phyloP scores from a whole-genome alignment of 2,329 filamentous ascomycete genomes.

The Exophiala calicioides region DNA sequence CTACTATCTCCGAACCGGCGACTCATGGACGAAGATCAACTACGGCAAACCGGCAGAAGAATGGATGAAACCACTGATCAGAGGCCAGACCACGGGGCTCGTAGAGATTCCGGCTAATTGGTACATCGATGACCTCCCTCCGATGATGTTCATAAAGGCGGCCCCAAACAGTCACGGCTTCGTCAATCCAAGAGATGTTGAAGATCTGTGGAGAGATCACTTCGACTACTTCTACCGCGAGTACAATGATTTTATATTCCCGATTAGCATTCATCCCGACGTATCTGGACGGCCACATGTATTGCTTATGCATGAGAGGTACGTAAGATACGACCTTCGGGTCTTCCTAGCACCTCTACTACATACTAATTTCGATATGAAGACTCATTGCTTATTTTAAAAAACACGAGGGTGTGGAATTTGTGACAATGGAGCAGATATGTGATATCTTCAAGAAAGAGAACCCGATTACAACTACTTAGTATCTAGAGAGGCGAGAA shows the following conservation, averaged over 20 bases:
- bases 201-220: constrained; percentile 57
- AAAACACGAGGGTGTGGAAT: constrained; percentile 53
- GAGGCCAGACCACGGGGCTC: constrained; percentile 42
- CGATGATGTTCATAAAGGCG: constrained; percentile 51
- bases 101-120: constrained; percentile 48
- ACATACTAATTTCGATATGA: too few species aligned
- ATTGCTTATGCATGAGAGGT: constrained; percentile 73
- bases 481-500: too few species aligned
- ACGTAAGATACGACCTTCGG: too few species aligned
- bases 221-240: constrained; percentile 72
- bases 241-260: constrained; percentile 75
- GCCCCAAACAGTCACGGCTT: constrained; percentile 57
- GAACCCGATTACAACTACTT: too few species aligned
- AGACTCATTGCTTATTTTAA: constrained; percentile 71
- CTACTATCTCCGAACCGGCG: constrained; percentile 47
- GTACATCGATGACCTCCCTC: constrained; percentile 48
- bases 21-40: constrained; percentile 48
- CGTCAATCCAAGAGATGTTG: constrained; percentile 58
- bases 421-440: constrained; percentile 65
- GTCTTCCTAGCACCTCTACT: too few species aligned
- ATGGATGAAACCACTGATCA: constrained; percentile 54
- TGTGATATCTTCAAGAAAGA: constrained; percentile 70
- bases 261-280: constrained; percentile 75
- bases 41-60: constrained; percentile 43
- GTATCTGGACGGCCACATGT: constrained; percentile 71